phyloP scores from a whole-genome alignment of 1,139 yeast genomes.

The Candida smagusa region DNA sequence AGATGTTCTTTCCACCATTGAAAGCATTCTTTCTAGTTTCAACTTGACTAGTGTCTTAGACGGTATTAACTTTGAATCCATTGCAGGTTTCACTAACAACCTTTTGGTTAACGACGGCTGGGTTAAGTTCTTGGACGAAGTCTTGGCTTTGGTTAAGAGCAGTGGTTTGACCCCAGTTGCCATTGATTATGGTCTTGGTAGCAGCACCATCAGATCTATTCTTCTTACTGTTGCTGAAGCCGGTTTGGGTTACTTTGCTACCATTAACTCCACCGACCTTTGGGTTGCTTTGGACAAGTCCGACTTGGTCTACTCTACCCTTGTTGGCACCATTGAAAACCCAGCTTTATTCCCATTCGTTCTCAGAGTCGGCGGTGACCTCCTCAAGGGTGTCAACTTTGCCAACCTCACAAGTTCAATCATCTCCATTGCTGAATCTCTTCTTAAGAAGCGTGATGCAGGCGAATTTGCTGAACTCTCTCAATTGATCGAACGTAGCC shows the following conservation, averaged over 20 bases:
- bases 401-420: slow-evolving; percentile 18
- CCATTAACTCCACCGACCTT: slow-evolving; percentile 26
- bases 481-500: slow-evolving; percentile 2
- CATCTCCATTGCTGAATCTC: slow-evolving; percentile 14
- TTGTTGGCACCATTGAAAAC: slow-evolving; percentile 26
- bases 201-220: slow-evolving; percentile 23
- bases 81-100: slow-evolving; percentile 31
- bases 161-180: slow-evolving; percentile 25
- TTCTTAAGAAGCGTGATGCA: slow-evolving; percentile 3
- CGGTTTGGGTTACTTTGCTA: slow-evolving; percentile 16
- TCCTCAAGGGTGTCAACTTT: slow-evolving; percentile 21
- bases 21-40: slow-evolving; percentile 10
- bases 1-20: slow-evolving; percentile 15
- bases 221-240: slow-evolving; percentile 18
- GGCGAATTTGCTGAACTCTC: slow-evolving; percentile 1
- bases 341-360: slow-evolving; percentile 28
- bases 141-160: slow-evolving; percentile 23
- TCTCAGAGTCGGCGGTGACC: slow-evolving; percentile 19
- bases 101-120: slow-evolving; percentile 23
- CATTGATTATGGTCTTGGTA: slow-evolving; percentile 22
- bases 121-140: slow-evolving; percentile 24
- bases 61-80: slow-evolving; percentile 23
- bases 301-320: slow-evolving; percentile 29
- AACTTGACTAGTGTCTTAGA: slow-evolving; percentile 20
- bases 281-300: slow-evolving; percentile 34